Percentiles rank a stretch among this genome's conserved stretches.
phyloP scores from a whole-genome alignment of 352 stramenopile genomes.

The Phytophthora multivora region DNA sequence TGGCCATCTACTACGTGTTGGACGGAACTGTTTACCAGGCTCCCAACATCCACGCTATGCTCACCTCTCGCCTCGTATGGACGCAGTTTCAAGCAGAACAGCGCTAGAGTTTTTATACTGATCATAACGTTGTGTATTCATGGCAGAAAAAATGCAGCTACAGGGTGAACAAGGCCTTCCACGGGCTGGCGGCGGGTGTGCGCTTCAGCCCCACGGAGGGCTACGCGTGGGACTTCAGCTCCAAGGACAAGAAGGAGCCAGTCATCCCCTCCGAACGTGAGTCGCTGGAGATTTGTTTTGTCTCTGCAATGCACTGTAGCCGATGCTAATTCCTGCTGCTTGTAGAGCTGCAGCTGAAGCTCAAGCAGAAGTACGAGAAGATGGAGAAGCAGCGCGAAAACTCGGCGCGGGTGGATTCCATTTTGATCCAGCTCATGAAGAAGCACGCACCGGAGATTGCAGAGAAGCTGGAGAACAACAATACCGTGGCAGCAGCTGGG shows the following conservation, averaged over 20 bases:
- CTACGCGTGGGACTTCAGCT: constrained; percentile 70
- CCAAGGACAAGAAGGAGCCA: too few relatives aligned
- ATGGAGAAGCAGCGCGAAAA: constrained; percentile 88
- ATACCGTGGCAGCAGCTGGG: constrained; percentile 7
- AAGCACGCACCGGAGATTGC: constrained; percentile 87
- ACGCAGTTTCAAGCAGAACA: background rate
- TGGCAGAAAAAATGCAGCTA: constrained; percentile 88
- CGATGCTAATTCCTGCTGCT: background rate
- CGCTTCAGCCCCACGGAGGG: constrained; percentile 87
- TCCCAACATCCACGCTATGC: constrained; percentile 89
- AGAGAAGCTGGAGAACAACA: constrained; percentile 70
- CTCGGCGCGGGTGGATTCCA: constrained; percentile 79
- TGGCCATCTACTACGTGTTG: constrained; percentile 90
- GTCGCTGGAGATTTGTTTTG: too few relatives aligned
- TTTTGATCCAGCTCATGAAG: constrained; percentile 87
- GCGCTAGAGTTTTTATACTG: constrained; percentile 1
- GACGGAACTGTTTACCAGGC: constrained; percentile 88
- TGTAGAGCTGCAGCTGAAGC: constrained; percentile 80
- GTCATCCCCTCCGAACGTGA: constrained; percentile 17
- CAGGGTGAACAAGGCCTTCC: constrained; percentile 85
- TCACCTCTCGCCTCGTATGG: constrained; percentile 82
- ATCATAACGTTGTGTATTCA: background rate
- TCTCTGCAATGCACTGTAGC: too few relatives aligned
- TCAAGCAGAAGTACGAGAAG: constrained; percentile 89
- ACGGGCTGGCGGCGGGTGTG: constrained; percentile 70